A percentile compares a stretch with the other conserved stretches of the same genome.
Conservation (phyloP, 176 grass and related monocot species). For the Ensete glaucum region DNA sequence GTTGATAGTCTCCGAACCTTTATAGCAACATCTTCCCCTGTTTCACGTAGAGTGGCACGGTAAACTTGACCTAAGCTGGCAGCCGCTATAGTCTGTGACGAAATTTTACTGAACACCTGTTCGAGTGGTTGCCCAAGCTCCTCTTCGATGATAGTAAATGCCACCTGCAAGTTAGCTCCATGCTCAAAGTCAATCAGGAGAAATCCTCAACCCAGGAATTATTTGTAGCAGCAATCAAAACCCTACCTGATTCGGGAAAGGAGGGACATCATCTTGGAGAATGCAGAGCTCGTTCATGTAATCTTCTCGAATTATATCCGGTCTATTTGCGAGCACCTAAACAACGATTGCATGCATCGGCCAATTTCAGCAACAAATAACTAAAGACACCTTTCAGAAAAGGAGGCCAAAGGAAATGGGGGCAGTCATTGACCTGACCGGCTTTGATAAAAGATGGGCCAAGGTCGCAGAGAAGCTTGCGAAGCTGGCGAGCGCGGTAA, state of each 20-base stretch:
- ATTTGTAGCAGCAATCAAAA: neutral
- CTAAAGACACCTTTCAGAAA: slow-evolving; percentile 6
- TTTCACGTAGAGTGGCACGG: slow-evolving; percentile 80
- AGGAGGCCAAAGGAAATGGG: neutral
- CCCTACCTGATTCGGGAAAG: slow-evolving; percentile 80
- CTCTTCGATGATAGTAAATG: slow-evolving; percentile 94
- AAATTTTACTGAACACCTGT: slow-evolving; percentile 80
- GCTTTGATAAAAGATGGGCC: slow-evolving; percentile 99
- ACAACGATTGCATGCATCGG: neutral
- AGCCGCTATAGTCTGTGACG: slow-evolving; percentile 88
- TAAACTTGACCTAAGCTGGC: slow-evolving; percentile 99
- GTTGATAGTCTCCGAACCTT: slow-evolving; percentile 39
- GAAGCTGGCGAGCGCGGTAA: slow-evolving; percentile 81
- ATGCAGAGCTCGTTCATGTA: slow-evolving; percentile 99
- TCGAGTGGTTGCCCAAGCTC: slow-evolving; percentile 83
- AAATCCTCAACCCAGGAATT: neutral
- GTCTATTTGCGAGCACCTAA: slow-evolving; percentile 93
- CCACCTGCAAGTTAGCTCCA: slow-evolving; percentile 31
- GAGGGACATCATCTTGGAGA: slow-evolving; percentile 92
- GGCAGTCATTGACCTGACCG: slow-evolving; percentile 57
- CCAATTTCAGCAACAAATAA: neutral
- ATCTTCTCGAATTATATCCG: slow-evolving; percentile 96
- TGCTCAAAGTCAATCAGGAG: neutral
- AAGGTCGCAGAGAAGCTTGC: slow-evolving; percentile 87
- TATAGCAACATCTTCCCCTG: slow-evolving; percentile 96